Evolutionary conservation across 2,329 filamentous ascomycete genomes (phyloP), one percentile per base, ranked within the genome.

Genomic region (Paraphoma chrysanthemicola): DNA sequence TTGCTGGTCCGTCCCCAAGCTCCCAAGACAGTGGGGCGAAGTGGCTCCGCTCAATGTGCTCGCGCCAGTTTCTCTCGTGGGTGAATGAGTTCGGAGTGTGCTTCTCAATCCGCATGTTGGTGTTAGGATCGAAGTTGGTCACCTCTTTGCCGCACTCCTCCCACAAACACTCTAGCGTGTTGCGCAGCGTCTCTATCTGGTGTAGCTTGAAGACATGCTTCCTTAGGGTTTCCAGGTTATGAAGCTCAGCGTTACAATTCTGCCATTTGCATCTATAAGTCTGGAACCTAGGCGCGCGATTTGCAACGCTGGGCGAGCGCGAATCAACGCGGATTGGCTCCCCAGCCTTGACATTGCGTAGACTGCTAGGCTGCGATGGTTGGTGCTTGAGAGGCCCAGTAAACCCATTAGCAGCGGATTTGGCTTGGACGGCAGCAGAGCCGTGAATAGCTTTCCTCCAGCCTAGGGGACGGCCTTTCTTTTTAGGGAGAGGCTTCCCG

Each of bases 171-270:
- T 79, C 72, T 42, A 77, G 75, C 17, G 73, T 71, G 23, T 77
- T 75, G 11, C 70, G 65, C 3, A 53, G 48, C 11, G 71, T 75
- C 23, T 70, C 61, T 43, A 73, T 74, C 18, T 77, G 73, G 63
- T 90, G 87, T 4, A 84, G 71, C 63, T 86, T 88, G 49, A 79
- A 68, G 6, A 88, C 72, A 68, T 90, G 88, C 54, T 84, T 85
- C 58, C 82, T 82, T 6, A 90, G 74, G 0, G 83, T 85, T 8
- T 83, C 81, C 12, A 89, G 71, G 62, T 88, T 89, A 71, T 90
- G 87, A 5, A 90, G 75, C 60, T 87, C 80, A 0, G 84, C 82
- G 3, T 73, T 71, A 68, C 88, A 90, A 1, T 75, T 72, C 49
- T 80, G 73, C 87, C 87, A 90, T 42, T 77, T 71, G 71, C 88